Evolutionary conservation across 202 grass and related monocot species (phyloP).

Genomic region (Schoenoplectus tabernaemontani): DNA sequence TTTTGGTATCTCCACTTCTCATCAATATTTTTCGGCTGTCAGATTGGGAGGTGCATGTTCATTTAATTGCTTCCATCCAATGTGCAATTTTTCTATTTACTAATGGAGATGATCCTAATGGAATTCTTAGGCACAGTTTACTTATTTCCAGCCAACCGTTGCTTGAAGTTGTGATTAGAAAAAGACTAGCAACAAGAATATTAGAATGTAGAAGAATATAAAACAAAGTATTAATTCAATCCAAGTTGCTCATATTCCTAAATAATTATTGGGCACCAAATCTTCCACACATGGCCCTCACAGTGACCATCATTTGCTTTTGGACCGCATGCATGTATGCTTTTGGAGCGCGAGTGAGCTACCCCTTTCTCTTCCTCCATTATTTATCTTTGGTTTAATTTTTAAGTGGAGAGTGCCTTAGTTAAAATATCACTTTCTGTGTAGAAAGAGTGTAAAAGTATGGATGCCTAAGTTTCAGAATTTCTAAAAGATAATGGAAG

Average conservation of each 20-base stretch:
- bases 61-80: not conserved
- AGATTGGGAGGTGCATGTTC: slow-evolving; percentile 7
- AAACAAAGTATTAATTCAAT: not conserved
- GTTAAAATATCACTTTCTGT: not conserved
- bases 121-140: too few species aligned
- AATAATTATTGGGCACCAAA: not conserved
- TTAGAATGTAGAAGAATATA: not conserved
- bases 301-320: not conserved
- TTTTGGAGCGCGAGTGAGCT: slow-evolving; percentile 2
- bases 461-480: not conserved
- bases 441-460: not conserved
- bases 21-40: not conserved
- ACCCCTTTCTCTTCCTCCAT: slow-evolving; percentile 8
- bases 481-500: not conserved
- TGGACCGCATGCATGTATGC: not conserved
- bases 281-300: not conserved
- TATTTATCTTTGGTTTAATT: not conserved
- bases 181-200: not conserved
- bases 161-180: not conserved
- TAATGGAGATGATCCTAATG: not conserved
- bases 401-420: not conserved
- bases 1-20: not conserved
- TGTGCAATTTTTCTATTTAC: too few species aligned
- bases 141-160: not conserved
- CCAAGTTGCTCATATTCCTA: not conserved